These are phyloP conservation scores for Zygoascus flipseniorum DNA, from an alignment of 805 yeast species.

Conservation along the genomic window DNA sequence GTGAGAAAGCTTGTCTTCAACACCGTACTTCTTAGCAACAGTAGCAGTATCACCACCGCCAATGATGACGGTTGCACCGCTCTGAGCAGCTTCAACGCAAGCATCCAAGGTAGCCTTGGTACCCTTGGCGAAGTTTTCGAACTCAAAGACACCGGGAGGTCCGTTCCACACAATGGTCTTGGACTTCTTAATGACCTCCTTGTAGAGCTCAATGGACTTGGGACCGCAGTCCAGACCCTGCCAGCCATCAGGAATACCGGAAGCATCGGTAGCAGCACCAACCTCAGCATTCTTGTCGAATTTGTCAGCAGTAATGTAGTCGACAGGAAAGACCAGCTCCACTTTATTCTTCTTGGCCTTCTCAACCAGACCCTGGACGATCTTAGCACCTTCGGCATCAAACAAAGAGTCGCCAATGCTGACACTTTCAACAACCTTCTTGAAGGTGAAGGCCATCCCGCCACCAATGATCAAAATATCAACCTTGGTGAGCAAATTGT, in stretches of 20 bases:
- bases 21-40: constrained; percentile 95
- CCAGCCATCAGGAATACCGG: constrained; percentile 92
- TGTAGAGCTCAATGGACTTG: constrained; percentile 71
- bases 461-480: constrained; percentile 93
- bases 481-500: constrained; percentile 87
- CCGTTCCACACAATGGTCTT: constrained; percentile 99
- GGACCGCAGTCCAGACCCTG: constrained; percentile 96
- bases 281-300: constrained; percentile 86
- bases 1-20: constrained; percentile 91
- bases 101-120: constrained; percentile 86
- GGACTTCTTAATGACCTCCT: constrained; percentile 78
- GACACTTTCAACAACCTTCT: constrained; percentile 80
- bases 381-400: constrained; percentile 92
- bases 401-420: constrained; percentile 86
- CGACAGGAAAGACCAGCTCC: constrained; percentile 88
- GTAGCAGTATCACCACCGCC: constrained; percentile 99
- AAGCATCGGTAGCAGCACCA: constrained; percentile 75
- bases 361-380: constrained; percentile 83
- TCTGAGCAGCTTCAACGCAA: constrained; percentile 74
- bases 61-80: constrained; percentile 89
- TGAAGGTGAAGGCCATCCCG: constrained; percentile 99
- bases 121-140: constrained; percentile 84
- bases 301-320: constrained; percentile 91
- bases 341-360: constrained; percentile 96
- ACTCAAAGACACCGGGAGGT: constrained; percentile 99